phyloP scores from a whole-genome alignment of 352 stramenopile species.

The Saprolegnia parasitica region DNA sequence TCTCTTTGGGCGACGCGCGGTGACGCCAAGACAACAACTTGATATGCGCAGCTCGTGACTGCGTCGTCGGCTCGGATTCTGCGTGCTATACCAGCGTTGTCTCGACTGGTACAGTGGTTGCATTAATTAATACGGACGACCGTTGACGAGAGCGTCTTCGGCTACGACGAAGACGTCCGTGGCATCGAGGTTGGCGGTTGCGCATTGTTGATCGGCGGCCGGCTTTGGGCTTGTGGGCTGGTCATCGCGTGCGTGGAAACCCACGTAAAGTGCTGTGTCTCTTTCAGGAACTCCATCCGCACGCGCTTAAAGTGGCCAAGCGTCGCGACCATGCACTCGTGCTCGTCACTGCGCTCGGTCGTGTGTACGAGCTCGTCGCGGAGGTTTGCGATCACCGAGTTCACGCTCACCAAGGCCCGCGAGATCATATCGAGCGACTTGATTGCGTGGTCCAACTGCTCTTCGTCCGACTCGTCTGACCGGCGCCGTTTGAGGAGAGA shows the following conservation, averaged over 20 bases:
- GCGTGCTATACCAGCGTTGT: no score
- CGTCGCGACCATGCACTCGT: not conserved
- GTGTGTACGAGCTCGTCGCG: not conserved
- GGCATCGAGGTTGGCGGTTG: no score
- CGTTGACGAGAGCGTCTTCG: no score
- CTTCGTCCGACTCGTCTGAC: not conserved
- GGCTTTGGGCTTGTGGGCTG: no score
- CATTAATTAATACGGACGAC: no score
- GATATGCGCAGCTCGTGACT: no score
- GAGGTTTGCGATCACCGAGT: not conserved
- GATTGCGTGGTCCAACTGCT: not conserved
- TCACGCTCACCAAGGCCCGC: not conserved
- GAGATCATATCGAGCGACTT: not conserved
- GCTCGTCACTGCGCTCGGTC: not conserved
- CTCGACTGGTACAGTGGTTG: no score
- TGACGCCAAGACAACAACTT: no score
- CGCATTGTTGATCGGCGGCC: no score
- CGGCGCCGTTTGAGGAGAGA: not conserved
- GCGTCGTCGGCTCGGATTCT: no score
- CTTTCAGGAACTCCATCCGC: not conserved
- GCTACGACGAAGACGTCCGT: no score
- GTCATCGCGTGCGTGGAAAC: not conserved
- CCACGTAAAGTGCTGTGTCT: conserved; percentile 1
- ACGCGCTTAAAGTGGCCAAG: not conserved
- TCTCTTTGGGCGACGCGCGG: no score